Base-by-base conservation (phyloP, 768 basidiomycete species). In the Pleurotus pulmonarius region DNA sequence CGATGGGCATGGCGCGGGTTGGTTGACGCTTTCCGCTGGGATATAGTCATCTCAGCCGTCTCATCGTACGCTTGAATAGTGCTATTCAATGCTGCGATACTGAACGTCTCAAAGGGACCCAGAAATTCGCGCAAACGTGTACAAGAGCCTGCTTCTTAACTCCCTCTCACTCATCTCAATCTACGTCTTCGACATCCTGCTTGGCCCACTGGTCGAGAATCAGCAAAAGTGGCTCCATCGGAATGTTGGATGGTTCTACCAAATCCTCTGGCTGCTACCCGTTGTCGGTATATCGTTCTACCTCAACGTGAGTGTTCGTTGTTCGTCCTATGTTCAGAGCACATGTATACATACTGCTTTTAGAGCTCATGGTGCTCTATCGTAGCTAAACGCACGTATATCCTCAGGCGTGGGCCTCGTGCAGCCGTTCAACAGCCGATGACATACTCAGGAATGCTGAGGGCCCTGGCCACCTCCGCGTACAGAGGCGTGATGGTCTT, bases 401-500 rank as follows among this genome's bases (percentile, higher is more conserved):
- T 80, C 4, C 74, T 92, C n/a, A 85, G 84, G 57, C 82, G 90
- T 59, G 91, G 92, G 18, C 74, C 75, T 12, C 81, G 83, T 34
- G 75, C 84, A 8, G 73, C 76, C 15, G 71, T 72, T 2, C 77
- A 78, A 38, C 77, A 79, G 37, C 75, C 86, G 5, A 73, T 80
- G 43, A 83, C 84, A 0, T 90, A 89, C 66, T 80, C 77, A 3
- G 86, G 87, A 7, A 76, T 92, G 71, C 74, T 94, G 54, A 88
- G 81, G 15, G 80, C 85, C 44, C 76, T 92, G 38, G 89, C 91
- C 13, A 86, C 87, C 15, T 90, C 89, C 6, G 89, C 89, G 4
- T 94, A 94, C 63, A 82, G 92, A 15, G 79, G 79, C 2, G 83
- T 93, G 56, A 91, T 95, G 87, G 81, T 93, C 16, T 70, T 84